Percentiles rank a stretch among this genome's conserved stretches.
phyloP scores from a whole-genome alignment of 192 early-diverging fungal species.

The Coemansia sp. region DNA sequence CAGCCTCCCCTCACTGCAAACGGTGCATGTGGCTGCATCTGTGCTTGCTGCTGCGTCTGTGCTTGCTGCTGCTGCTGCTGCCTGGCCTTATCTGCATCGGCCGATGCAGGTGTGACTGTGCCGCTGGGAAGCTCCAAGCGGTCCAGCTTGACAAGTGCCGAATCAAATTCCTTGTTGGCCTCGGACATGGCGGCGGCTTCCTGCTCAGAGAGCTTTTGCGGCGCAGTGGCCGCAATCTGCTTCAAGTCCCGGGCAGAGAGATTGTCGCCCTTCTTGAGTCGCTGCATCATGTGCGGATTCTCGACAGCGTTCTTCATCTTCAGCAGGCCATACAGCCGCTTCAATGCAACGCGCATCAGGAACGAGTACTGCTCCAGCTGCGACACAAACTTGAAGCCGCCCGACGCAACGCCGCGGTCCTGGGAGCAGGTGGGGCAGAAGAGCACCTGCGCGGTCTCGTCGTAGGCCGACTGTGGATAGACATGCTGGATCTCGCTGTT shows the following conservation, averaged over 20 bases:
- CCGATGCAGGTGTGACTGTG: background rate
- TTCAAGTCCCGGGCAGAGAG: slow-evolving; percentile 2
- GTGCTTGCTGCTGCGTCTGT: slow-evolving; percentile 5
- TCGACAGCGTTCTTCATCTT: slow-evolving; percentile 53
- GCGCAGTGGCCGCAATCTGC: background rate
- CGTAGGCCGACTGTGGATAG: slow-evolving; percentile 53
- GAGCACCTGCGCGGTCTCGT: slow-evolving; percentile 35
- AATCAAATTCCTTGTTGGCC: slow-evolving; percentile 39
- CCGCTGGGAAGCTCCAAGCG: slow-evolving; percentile 23
- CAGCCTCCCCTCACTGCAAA: background rate
- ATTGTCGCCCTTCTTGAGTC: slow-evolving; percentile 19
- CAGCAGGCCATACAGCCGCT: slow-evolving; percentile 72
- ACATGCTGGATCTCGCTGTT: slow-evolving; percentile 47
- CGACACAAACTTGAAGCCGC: slow-evolving; percentile 67
- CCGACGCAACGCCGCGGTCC: slow-evolving; percentile 28
- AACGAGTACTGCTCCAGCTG: slow-evolving; percentile 91
- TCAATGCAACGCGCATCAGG: slow-evolving; percentile 74
- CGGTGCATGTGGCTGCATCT: slow-evolving; percentile 6
- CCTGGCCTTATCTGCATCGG: background rate
- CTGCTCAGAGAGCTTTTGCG: background rate
- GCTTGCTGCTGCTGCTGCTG: background rate
- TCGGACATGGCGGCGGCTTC: slow-evolving; percentile 12
- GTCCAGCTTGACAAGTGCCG: slow-evolving; percentile 36
- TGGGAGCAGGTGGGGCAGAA: slow-evolving; percentile 54
- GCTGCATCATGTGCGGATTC: slow-evolving; percentile 16